phyloP scores from a whole-genome alignment of 2,329 filamentous ascomycete species.

The Fusarium sterilihyphosum region DNA sequence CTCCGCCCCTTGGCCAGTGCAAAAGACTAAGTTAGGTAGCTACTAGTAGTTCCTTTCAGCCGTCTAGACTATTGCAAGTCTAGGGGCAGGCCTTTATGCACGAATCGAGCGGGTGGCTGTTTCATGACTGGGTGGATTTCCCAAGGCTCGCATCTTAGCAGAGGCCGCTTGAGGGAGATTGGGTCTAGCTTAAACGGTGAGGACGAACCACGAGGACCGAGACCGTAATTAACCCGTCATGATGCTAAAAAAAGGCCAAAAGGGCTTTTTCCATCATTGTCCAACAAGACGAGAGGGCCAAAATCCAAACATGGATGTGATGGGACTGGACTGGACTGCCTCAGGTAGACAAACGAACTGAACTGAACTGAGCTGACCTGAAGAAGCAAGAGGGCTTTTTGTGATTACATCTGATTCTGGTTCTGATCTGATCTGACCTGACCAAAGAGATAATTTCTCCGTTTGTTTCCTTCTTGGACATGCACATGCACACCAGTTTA shows the following conservation, averaged over 20 bases:
- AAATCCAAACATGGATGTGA: background rate
- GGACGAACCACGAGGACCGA: slow-evolving; percentile 18
- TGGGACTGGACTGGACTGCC: background rate
- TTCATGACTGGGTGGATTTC: slow-evolving; percentile 21
- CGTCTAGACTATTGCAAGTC: slow-evolving; percentile 1
- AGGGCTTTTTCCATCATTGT: background rate
- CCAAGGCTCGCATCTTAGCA: slow-evolving; percentile 1
- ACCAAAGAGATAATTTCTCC: background rate
- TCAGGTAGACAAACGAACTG: slow-evolving; percentile 6
- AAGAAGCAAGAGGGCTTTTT: slow-evolving; percentile 6
- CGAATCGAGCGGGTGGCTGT: slow-evolving; percentile 30
- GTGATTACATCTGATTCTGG: background rate
- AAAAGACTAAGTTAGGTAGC: background rate
- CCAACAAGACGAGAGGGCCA: slow-evolving; percentile 2
- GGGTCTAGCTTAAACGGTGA: slow-evolving; percentile 34
- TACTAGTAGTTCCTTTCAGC: background rate
- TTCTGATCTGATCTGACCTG: background rate
- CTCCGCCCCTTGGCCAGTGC: slow-evolving; percentile 10
- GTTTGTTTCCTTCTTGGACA: background rate
- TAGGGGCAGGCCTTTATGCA: background rate
- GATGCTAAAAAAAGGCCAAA: slow-evolving; percentile 34
- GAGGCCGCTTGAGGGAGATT: slow-evolving; percentile 2
- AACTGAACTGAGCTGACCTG: background rate
- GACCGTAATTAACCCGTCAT: slow-evolving; percentile 38
- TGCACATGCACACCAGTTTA: background rate